phyloP scores from a whole-genome alignment of 1,284 basidiomycete genomes.

The Microbotryum scabiosae region DNA sequence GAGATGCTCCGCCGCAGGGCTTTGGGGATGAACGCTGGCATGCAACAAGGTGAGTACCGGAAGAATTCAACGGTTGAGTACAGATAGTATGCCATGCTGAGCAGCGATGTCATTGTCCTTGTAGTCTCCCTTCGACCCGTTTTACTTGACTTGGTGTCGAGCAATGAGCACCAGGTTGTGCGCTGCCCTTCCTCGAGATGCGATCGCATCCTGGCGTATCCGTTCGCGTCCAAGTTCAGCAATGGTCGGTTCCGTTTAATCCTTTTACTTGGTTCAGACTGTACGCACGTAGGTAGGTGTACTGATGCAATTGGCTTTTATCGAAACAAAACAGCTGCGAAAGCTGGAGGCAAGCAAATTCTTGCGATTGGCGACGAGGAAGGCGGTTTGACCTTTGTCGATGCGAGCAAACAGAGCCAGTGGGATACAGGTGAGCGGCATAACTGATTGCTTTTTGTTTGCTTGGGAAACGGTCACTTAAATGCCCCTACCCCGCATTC shows the following conservation, averaged over 20 bases:
- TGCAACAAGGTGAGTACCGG: conserved; percentile 8
- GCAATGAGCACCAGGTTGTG: conserved; percentile 29
- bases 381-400: conserved; percentile 28
- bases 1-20: conserved; percentile 12
- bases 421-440: conserved; percentile 13
- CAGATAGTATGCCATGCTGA: background rate
- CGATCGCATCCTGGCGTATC: conserved; percentile 27
- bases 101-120: background rate
- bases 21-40: conserved; percentile 4
- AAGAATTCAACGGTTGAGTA: background rate
- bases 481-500: background rate
- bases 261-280: fast-evolving
- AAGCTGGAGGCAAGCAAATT: conserved; percentile 27
- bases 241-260: conserved; percentile 15
- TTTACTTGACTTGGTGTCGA: conserved; percentile 25
- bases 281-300: background rate
- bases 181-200: conserved; percentile 19
- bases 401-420: conserved; percentile 13
- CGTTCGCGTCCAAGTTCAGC: conserved; percentile 30
- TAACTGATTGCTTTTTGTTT: too few species aligned
- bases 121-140: conserved; percentile 16
- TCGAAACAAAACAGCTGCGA: conserved; percentile 20
- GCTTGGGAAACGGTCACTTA: background rate
- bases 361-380: conserved; percentile 31
- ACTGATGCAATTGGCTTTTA: background rate